These are phyloP conservation scores for Fusarium begoniae DNA, from an alignment of 2,329 filamentous ascomycete genomes.

Conservation along the genomic window DNA sequence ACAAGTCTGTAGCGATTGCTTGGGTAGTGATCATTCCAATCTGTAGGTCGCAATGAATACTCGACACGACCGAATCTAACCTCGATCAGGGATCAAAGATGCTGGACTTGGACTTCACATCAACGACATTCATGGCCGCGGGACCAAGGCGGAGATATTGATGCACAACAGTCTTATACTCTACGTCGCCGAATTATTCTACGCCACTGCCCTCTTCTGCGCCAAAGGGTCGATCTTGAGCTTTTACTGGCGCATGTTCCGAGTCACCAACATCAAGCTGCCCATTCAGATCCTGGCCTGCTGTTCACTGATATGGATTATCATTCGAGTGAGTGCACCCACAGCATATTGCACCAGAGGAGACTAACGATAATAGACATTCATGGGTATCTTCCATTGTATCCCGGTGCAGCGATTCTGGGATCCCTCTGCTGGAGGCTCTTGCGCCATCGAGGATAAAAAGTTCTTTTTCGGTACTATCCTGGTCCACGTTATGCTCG, in stretches of 20 bases:
- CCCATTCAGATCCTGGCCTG: conserved; percentile 41
- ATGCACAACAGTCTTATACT: conserved; percentile 17
- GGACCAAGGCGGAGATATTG: conserved; percentile 4
- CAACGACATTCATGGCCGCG: conserved; percentile 6
- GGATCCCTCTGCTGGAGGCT: conserved; percentile 10
- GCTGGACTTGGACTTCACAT: conserved; percentile 26
- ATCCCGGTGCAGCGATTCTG: conserved; percentile 30
- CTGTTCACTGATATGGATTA: conserved; percentile 41
- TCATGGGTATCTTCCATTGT: conserved; percentile 34
- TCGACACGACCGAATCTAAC: neutral
- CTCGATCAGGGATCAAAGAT: conserved; percentile 17
- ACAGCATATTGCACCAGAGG: fast-evolving
- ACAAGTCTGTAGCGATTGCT: conserved; percentile 19
- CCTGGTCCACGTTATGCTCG: conserved; percentile 44
- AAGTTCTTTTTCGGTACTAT: conserved; percentile 48
- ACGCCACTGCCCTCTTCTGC: conserved; percentile 41
- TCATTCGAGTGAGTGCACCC: conserved; percentile 34
- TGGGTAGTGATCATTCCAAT: conserved; percentile 29
- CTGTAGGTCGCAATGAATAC: neutral
- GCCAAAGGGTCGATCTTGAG: conserved; percentile 42
- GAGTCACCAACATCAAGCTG: conserved; percentile 37
- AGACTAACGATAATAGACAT: neutral
- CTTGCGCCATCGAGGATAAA: conserved; percentile 38
- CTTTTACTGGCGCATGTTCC: conserved; percentile 47
- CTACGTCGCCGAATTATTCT: conserved; percentile 40